Evolutionary conservation across 1,139 yeast species (phyloP).

Genomic region (Blastobotrys apis): DNA sequence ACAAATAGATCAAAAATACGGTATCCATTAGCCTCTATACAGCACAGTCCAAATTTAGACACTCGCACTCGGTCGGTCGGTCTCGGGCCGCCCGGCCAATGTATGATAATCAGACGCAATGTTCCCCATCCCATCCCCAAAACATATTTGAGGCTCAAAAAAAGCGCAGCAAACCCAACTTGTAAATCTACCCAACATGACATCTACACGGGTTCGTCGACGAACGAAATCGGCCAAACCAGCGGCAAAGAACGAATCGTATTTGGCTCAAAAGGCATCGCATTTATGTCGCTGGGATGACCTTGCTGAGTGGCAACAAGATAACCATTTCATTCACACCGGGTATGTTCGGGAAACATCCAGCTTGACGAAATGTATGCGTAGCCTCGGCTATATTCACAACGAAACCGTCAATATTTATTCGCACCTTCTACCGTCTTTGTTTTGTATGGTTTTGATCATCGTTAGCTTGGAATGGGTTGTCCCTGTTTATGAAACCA

Average conservation of each 20-base stretch:
- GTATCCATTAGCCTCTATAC: too few relatives aligned
- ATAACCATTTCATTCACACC: constrained; percentile 67
- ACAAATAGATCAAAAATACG: too few relatives aligned
- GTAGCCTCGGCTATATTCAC: constrained; percentile 64
- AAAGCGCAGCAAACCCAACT: too few relatives aligned
- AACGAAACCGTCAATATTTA: constrained; percentile 82
- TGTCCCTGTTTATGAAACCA: constrained; percentile 43
- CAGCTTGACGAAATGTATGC: constrained; percentile 48
- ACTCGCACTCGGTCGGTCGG: too few relatives aligned
- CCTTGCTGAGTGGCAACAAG: constrained; percentile 80
- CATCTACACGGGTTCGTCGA: not conserved
- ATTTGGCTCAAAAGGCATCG: not conserved
- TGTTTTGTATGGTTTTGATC: constrained; percentile 28
- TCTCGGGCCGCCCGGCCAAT: too few relatives aligned
- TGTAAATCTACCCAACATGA: not conserved
- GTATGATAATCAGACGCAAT: too few relatives aligned
- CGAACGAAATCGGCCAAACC: not conserved
- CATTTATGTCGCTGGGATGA: constrained; percentile 39
- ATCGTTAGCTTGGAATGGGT: constrained; percentile 17
- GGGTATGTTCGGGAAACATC: constrained; percentile 75
- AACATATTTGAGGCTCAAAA: too few relatives aligned
- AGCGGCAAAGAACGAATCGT: not conserved
- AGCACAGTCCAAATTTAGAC: too few relatives aligned
- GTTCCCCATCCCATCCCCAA: too few relatives aligned
- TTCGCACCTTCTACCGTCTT: constrained; percentile 71